Base-by-base conservation (phyloP, 2,329 filamentous ascomycete species). In the Ophiocordyceps camponoti-rufipedis region DNA sequence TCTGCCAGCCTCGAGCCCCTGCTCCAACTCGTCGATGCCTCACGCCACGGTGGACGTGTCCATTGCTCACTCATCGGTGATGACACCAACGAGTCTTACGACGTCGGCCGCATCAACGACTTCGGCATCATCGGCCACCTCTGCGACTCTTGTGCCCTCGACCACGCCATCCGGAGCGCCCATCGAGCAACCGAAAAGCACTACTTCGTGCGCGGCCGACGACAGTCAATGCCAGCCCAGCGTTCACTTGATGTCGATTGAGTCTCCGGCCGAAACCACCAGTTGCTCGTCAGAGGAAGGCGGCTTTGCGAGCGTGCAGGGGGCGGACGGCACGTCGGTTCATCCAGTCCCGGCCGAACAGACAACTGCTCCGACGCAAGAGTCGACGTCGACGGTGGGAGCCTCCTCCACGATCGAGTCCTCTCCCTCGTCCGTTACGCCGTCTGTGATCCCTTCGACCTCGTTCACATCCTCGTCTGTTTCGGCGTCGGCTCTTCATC, bases 11-110 rank as follows among this genome's bases (percentile, higher is more conserved):
- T 19, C 13, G 29, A 18, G 14, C 10, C 29, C 31, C 29, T 44
- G 43, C 43, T 31, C 31, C 11, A 47, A 47, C 31, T 45, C 43
- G 11, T 47, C 46, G 11, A 32, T 41, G 4, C 8, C 18, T 12
- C 42, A 28, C 11, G 41, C 42, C 6, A 35, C 28, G 7, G n/a
- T 11, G 19, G 40, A 29, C 16, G 16, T 13, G 6, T 28, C 35
- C 18, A n/a, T 28, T 10, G 18, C 12, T 16, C 8, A 9, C n/a
- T 10, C n/a, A 39, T 10, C 35, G 13, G n/a, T 23, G 16, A 41
- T 18, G 16, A 18, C 29, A 11, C 16, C 29, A 2, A 28, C 31
- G 7, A 44, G 4, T 40, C 16, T 42, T 19, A 28, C 23, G 28
- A 4, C 23, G 4, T 9, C 33, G 32, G 33, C 43, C 12, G 23